phyloP scores from a whole-genome alignment of 2,329 filamentous ascomycete species.

The Ophiostoma sp. region DNA sequence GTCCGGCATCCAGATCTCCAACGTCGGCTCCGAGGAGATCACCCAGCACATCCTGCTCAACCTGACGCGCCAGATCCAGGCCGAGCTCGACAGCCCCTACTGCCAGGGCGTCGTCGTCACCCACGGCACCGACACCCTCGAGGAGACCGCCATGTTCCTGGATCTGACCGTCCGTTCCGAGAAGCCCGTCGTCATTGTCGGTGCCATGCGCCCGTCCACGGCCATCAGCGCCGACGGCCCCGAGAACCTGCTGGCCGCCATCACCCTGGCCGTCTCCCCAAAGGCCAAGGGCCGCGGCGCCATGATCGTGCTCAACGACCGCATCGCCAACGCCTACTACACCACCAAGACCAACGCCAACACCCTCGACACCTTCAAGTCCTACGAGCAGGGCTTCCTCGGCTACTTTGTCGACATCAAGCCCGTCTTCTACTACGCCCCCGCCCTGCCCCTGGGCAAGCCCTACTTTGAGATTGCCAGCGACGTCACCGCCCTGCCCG shows the following conservation, averaged over 20 bases:
- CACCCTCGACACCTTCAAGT: slow-evolving; percentile 57
- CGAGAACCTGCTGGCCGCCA: slow-evolving; percentile 57
- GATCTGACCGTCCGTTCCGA: slow-evolving; percentile 51
- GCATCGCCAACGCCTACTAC: slow-evolving; percentile 54
- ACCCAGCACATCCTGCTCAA: slow-evolving; percentile 46
- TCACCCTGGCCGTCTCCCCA: slow-evolving; percentile 48
- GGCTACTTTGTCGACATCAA: slow-evolving; percentile 54
- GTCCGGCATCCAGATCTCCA: slow-evolving; percentile 48
- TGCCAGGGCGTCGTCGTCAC: slow-evolving; percentile 53
- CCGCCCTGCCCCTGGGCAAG: slow-evolving; percentile 45
- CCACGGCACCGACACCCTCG: slow-evolving; percentile 61
- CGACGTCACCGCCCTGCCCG: slow-evolving; percentile 40
- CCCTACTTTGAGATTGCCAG: slow-evolving; percentile 39
- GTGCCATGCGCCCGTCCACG: slow-evolving; percentile 59
- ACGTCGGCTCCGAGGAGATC: slow-evolving; percentile 45
- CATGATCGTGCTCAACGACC: slow-evolving; percentile 58
- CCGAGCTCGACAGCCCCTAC: slow-evolving; percentile 38
- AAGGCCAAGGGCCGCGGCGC: slow-evolving; percentile 47
- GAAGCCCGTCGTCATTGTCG: slow-evolving; percentile 57
- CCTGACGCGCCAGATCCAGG: slow-evolving; percentile 45
- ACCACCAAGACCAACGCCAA: slow-evolving; percentile 60
- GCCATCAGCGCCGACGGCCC: slow-evolving; percentile 56
- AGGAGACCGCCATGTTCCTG: slow-evolving; percentile 60
- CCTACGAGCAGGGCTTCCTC: slow-evolving; percentile 51
- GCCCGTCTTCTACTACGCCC: slow-evolving; percentile 56